Conservation (phyloP, 345 rosid genomes). For the Durio zibethinus region DNA sequence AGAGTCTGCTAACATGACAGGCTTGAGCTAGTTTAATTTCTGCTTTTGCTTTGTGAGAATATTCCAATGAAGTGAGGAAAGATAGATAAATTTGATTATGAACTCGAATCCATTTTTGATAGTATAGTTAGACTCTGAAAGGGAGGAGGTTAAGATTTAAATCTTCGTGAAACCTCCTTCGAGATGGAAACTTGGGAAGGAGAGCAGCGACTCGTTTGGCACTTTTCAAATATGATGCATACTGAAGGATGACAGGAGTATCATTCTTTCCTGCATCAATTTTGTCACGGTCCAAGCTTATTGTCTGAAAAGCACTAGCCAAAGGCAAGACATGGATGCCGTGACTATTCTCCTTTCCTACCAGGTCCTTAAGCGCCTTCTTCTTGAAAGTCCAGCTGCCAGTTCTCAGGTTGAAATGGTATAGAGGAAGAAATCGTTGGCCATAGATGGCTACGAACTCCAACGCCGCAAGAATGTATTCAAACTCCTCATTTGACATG, state of each 20-base stretch:
- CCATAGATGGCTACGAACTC: slow-evolving; percentile 51
- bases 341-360: neutral
- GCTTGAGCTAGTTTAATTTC: neutral
- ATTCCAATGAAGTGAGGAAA: neutral
- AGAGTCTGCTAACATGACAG: neutral
- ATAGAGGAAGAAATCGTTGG: slow-evolving; percentile 47
- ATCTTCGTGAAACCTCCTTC: slow-evolving; percentile 8
- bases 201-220: slow-evolving; percentile 33
- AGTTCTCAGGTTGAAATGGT: slow-evolving; percentile 36
- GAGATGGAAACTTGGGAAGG: slow-evolving; percentile 41
- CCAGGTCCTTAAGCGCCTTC: slow-evolving; percentile 20
- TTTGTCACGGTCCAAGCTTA: neutral
- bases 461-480: slow-evolving; percentile 46
- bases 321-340: neutral
- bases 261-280: neutral
- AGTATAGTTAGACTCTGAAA: slow-evolving; percentile 30
- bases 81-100: neutral
- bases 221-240: slow-evolving; percentile 23
- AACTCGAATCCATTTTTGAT: too few species aligned
- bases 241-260: neutral
- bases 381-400: slow-evolving; percentile 47
- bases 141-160: slow-evolving; percentile 20
- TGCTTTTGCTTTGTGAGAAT: neutral
- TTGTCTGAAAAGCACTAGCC: slow-evolving; percentile 1
- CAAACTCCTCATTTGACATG: slow-evolving; percentile 48